Base-by-base conservation (phyloP, 2,329 filamentous ascomycete species). In the Clonostachys chloroleuca region DNA sequence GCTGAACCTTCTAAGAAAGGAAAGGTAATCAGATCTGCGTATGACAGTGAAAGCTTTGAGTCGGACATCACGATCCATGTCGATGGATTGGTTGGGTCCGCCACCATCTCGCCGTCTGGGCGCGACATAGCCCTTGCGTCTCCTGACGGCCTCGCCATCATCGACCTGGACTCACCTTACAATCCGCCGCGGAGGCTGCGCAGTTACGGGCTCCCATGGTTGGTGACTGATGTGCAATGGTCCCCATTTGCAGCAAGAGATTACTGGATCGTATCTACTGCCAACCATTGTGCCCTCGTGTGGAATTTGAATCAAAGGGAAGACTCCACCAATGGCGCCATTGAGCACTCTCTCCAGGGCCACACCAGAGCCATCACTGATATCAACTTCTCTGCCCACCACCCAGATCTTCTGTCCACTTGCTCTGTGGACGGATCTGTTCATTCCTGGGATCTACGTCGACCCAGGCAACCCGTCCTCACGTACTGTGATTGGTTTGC, bases 201-300 rank as follows among this genome's bases (percentile, higher is more conserved):
- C 56, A 87, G 87, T 52, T 89, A 95, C 66, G 87, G 89, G 47
- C 84, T 90, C 40, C 87, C 89, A n/a, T 96, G 92, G 90, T 84
- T 95, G 45, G 92, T 96, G 6, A 91, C 92, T 12, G 92, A 96
- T 65, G 92, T 96, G 33, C 92, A 96, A 66, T 96, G 92, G 92
- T 96, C 90, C 12, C 92, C 92, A 1, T 96, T 96, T 63, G 88
- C 92, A 12, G 83, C 81, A 17, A 82, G 92, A 43, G 89, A 95
- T 63, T 92, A 92, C 59, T 96, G 92, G 92, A 87, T 96, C 16
- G 89, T 90, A 35, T 95, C 90, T 49, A 96, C 92, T 1, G 92
- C 91, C 16, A 96, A 96, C 63, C 92, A 96, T 64, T 90, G 94
- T 56, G 94, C 92, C 17, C 74, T 96, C 44, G 89, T 96, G 17